These are phyloP conservation scores for Blastosporella zonata DNA, from an alignment of 1,284 basidiomycete species.

Conservation along the genomic window DNA sequence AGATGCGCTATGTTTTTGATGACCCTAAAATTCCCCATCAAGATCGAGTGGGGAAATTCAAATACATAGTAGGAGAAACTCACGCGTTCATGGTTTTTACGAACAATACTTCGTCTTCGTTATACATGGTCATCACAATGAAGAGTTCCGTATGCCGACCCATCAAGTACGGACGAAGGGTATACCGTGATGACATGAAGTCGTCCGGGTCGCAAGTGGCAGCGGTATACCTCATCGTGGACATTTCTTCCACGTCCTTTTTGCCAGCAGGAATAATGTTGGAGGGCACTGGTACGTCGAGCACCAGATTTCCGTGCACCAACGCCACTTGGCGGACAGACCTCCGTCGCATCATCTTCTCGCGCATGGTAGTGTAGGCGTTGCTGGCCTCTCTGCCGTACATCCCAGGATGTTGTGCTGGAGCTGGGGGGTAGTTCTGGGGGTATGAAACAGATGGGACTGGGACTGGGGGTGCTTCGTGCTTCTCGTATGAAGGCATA, in stretches of 20 bases:
- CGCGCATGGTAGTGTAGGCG: constrained; percentile 68
- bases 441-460: constrained; percentile 52
- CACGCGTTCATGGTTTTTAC: constrained; percentile 85
- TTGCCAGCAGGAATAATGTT: constrained; percentile 71
- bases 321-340: constrained; percentile 82
- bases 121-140: constrained; percentile 96
- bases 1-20: constrained; percentile 90
- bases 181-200: constrained; percentile 76
- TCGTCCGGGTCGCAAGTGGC: constrained; percentile 94
- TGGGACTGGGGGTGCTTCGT: constrained; percentile 49
- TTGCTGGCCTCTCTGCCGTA: constrained; percentile 42
- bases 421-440: constrained; percentile 58
- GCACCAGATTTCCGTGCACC: constrained; percentile 78
- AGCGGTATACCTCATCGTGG: constrained; percentile 87
- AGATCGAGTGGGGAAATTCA: constrained; percentile 6
- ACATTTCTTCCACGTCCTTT: constrained; percentile 71
- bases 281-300: constrained; percentile 78
- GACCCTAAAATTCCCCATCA: constrained; percentile 46
- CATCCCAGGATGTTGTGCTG: constrained; percentile 46
- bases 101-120: constrained; percentile 89
- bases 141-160: constrained; percentile 89
- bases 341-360: constrained; percentile 75
- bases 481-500: constrained; percentile 54
- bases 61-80: constrained; percentile 26
- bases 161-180: constrained; percentile 81